Percentiles rank a stretch among this genome's conserved stretches.
Conservation (phyloP, 2,329 filamentous ascomycete genomes). For the Escovopsis sp. region DNA sequence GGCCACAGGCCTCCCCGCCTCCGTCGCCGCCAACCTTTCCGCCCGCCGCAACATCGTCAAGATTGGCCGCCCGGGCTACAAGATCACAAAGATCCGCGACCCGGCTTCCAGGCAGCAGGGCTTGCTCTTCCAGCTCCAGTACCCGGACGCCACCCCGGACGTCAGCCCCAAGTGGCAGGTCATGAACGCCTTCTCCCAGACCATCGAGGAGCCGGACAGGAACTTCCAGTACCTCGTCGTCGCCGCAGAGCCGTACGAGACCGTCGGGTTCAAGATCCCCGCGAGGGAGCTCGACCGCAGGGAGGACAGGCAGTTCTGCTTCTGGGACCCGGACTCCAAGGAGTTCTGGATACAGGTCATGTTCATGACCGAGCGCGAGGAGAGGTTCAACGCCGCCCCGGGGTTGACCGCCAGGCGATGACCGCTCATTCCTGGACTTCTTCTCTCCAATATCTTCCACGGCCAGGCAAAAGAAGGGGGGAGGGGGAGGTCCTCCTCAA, state of each 20-base stretch:
- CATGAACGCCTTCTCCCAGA: constrained; percentile 96
- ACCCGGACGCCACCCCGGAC: constrained; percentile 70
- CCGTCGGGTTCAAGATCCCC: constrained; percentile 89
- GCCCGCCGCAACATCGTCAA: constrained; percentile 70
- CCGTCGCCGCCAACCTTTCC: constrained; percentile 56
- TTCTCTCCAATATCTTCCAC: too few species aligned
- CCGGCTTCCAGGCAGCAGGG: constrained; percentile 78
- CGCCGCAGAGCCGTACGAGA: constrained; percentile 95
- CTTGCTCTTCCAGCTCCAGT: constrained; percentile 89
- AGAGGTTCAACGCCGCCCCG: constrained; percentile 59
- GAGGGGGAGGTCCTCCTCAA: too few species aligned
- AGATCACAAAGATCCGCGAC: constrained; percentile 92
- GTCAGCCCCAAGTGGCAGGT: constrained; percentile 75
- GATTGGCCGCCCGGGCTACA: constrained; percentile 92
- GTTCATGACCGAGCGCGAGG: constrained; percentile 96
- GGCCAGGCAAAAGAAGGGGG: too few species aligned
- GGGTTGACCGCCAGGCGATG: constrained; percentile 37
- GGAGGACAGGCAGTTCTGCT: constrained; percentile 79
- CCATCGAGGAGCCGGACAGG: constrained; percentile 86
- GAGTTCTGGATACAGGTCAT: constrained; percentile 97
- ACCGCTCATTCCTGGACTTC: too few species aligned
- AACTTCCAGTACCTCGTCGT: constrained; percentile 89
- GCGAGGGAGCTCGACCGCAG: constrained; percentile 81
- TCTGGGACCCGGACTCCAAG: constrained; percentile 90
- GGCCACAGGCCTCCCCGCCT: constrained; percentile 54